Evolutionary conservation across 2,329 filamentous ascomycete genomes (phyloP), one percentile per base, ranked within the genome.

Genomic region (Grosmannia penicillata): DNA sequence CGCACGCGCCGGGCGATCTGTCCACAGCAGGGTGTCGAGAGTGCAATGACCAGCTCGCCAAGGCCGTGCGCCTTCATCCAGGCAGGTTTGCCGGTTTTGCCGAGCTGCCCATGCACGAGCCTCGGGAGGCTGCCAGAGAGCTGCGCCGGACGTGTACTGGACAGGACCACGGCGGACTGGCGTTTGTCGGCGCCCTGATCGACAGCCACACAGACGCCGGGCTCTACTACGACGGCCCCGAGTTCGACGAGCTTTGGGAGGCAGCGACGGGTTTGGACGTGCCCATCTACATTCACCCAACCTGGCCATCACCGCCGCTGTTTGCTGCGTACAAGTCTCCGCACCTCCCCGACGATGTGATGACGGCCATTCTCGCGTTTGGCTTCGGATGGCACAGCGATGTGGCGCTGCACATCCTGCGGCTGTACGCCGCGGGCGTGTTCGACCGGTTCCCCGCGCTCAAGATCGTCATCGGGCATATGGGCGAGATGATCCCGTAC

Each of bases 381-480:
- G 63, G 58, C 0, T 68, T 60, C 53, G 66, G 65, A 7, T 71
- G 68, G 62, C 70, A 74, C 46, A 52, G 53, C 7, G 61, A 68
- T 9, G 65, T 63, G 1, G 68, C 59, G 0, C 48, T 71, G 24
- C 63, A 66, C 36, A 45, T 70, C 8, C 46, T 72, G 14, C 55
- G 59, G 11, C 57, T 77, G 2, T 75, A 61, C 45, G 62, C 65
- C 1, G 54, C 59, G 0, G 69, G 70, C 2, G 47, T 74, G 2
- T 77, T 77, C 43, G 72, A 75, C 49, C 53, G 58, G 4, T 66
- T 64, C 31, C 70, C 70, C 0, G 53, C 49, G 17, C 49, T 77
- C 8, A 73, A 74, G 47, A 56, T 77, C 33, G 55, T 75, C 4
- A 50, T 72, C 24, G 66, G 66, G 0, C 68, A 73, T 51, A 60